Evolutionary conservation across 768 basidiomycete genomes (phyloP), one percentile per base, ranked within the genome.

Genomic region (Cystobasidium ongulense): DNA sequence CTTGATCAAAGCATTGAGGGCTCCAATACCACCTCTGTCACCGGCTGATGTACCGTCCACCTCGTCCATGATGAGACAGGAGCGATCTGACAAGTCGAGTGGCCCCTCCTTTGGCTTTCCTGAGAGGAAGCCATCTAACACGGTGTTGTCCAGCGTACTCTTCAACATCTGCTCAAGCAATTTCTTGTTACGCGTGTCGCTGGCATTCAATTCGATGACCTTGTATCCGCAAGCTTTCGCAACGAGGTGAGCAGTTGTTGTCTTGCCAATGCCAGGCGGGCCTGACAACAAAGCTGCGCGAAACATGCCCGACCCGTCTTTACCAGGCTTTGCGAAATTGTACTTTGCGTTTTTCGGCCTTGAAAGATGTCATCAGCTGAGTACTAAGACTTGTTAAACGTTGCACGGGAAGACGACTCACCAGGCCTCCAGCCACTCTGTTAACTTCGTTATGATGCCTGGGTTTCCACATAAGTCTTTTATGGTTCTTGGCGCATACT

Each of bases 1-100:
- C 83, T 89, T 92, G 77, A 99, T 95, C 75, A 99, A 79, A 0
- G 88, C 88, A 73, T 92, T 92, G 77, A 99, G 80, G 5, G 96
- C 96, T 27, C 92, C 95, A 0, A 98, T 91, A 70, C 96, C 96
- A 18, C 96, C 96, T 54, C 96, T 86, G 81, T 99, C 96, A 21
- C 96, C 96, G 1, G 91, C 90, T 4, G 92, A 95, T 94, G 98
- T 99, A 0, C 96, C 96, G 76, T 99, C 96, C 1, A 98, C 95
- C 80, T 99, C 96, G 78, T 99, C 96, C 95, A 99, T 97, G 80
- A 99, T 98, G 54, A 99, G 83, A 76, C 92, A 91, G 0, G 75
- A 75, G 15, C 29, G 41, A 18, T 73, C 66, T 38, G 53, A 41
- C 21, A 62, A 31, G 35, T 72, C 75, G 18, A 65, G 38, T 17